These are phyloP conservation scores for Leucocoprinus birnbaumii DNA, from an alignment of 768 basidiomycete species.

Conservation along the genomic window DNA sequence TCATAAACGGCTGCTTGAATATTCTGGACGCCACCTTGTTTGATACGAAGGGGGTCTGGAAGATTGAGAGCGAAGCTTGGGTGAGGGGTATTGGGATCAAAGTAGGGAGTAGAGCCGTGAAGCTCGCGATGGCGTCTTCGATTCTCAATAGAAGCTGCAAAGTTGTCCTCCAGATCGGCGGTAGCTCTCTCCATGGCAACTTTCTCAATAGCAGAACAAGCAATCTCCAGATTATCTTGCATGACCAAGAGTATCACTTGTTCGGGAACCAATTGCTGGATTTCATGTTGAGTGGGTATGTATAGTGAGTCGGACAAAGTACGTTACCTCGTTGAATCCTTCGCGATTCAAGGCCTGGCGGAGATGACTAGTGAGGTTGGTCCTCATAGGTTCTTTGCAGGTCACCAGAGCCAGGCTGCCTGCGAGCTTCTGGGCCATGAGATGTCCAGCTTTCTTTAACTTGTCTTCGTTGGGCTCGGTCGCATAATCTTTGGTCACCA, in stretches of 20 bases:
- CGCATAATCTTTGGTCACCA: slow-evolving; percentile 94
- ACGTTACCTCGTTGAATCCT: slow-evolving; percentile 79
- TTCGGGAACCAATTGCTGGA: slow-evolving; percentile 71
- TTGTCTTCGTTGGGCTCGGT: slow-evolving; percentile 90
- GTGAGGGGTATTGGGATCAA: slow-evolving; percentile 77
- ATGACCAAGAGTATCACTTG: slow-evolving; percentile 78
- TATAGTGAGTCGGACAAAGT: background rate
- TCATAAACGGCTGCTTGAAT: slow-evolving; percentile 91
- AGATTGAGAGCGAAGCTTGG: slow-evolving; percentile 69
- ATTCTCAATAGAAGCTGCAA: slow-evolving; percentile 76
- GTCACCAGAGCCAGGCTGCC: slow-evolving; percentile 96
- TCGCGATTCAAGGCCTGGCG: slow-evolving; percentile 81
- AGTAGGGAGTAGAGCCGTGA: slow-evolving; percentile 68
- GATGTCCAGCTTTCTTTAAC: slow-evolving; percentile 85
- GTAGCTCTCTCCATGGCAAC: slow-evolving; percentile 97
- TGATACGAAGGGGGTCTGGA: slow-evolving; percentile 88
- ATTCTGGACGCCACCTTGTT: slow-evolving; percentile 74
- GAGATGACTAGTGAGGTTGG: slow-evolving; percentile 86
- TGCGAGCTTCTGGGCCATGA: slow-evolving; percentile 97
- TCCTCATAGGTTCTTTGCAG: slow-evolving; percentile 95
- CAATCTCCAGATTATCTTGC: slow-evolving; percentile 89
- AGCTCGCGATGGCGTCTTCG: slow-evolving; percentile 88
- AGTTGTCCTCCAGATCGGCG: slow-evolving; percentile 89
- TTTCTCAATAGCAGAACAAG: slow-evolving; percentile 93
- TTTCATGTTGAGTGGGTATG: slow-evolving; percentile 8